Percentiles rank a stretch among this genome's conserved stretches.
Conservation (phyloP, 2,329 filamentous ascomycete genomes). For the Penicillium decumbens region DNA sequence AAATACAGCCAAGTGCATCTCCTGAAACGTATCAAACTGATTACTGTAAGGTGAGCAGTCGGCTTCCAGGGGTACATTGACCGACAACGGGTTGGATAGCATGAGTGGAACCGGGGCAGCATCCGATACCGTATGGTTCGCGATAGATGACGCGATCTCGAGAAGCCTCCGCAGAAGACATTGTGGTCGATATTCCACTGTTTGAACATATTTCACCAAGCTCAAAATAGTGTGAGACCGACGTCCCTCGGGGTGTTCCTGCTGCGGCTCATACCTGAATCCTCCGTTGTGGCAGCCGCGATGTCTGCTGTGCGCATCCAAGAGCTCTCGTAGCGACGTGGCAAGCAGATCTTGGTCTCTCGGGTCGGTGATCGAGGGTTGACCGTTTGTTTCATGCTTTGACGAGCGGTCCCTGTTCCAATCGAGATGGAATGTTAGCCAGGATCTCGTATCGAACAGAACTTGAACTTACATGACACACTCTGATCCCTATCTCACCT, state of each 20-base stretch:
- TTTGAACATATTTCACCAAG: conserved; percentile 37
- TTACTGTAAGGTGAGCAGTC: conserved; percentile 50
- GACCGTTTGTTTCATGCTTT: conserved; percentile 26
- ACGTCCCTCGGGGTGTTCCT: conserved; percentile 44
- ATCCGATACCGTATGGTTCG: conserved; percentile 40
- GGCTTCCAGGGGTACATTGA: conserved; percentile 47
- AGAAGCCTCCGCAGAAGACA: conserved; percentile 46
- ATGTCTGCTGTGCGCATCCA: conserved; percentile 19
- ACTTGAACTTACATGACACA: conserved; percentile 22
- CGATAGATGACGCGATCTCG: conserved; percentile 23
- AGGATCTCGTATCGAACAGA: neutral
- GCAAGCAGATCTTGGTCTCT: conserved; percentile 25
- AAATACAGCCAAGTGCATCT: conserved; percentile 49
- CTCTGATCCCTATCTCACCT: conserved; percentile 33
- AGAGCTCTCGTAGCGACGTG: conserved; percentile 27
- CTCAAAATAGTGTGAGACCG: conserved; percentile 30
- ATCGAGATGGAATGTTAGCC: neutral
- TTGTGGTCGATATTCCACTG: conserved; percentile 43
- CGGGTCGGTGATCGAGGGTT: conserved; percentile 26
- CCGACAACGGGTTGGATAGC: conserved; percentile 23
- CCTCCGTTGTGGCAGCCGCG: conserved; percentile 41
- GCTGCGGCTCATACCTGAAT: conserved; percentile 46
- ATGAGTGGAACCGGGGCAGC: conserved; percentile 45
- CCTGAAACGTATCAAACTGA: conserved; percentile 48
- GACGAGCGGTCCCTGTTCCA: conserved; percentile 14